These are phyloP conservation scores for Aquilaria yunnanensis DNA, from an alignment of 345 rosid genomes.

Conservation along the genomic window DNA sequence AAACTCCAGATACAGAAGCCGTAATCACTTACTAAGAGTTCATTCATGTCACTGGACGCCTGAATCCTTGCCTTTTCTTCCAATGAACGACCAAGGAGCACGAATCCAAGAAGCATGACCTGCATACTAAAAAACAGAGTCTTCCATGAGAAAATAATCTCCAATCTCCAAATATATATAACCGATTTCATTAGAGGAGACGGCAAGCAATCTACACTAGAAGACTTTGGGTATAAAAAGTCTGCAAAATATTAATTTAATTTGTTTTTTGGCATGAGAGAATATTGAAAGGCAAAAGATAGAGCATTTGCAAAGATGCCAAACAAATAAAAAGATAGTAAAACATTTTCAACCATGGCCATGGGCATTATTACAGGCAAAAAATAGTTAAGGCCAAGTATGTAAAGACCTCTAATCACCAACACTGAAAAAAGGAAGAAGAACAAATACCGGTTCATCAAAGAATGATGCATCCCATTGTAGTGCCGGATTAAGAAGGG, in stretches of 20 bases:
- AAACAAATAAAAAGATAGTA: background rate
- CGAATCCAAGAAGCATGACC: slow-evolving; percentile 99
- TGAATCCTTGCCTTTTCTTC: slow-evolving; percentile 84
- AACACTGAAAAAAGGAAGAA: slow-evolving; percentile 18
- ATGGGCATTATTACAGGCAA: no score
- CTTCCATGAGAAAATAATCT: slow-evolving; percentile 34
- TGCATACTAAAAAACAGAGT: slow-evolving; percentile 67
- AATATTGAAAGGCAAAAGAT: background rate
- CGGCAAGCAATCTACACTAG: no score
- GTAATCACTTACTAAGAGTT: slow-evolving; percentile 63
- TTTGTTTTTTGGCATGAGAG: no score
- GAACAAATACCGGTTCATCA: slow-evolving; percentile 92
- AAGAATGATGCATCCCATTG: slow-evolving; percentile 93
- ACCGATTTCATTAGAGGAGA: no score
- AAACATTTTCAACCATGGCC: background rate
- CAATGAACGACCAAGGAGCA: slow-evolving; percentile 89
- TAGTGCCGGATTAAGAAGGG: slow-evolving; percentile 81
- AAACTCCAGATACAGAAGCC: no score
- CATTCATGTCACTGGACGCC: slow-evolving; percentile 94
- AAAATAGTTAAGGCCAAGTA: no score
- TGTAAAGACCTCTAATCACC: no score
- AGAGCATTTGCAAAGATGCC: background rate
- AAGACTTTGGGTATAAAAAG: no score
- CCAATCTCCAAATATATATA: slow-evolving; percentile 1
- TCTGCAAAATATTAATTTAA: no score